Base-by-base conservation (phyloP, 2,329 filamentous ascomycete genomes). In the Hypoxylon sp. region DNA sequence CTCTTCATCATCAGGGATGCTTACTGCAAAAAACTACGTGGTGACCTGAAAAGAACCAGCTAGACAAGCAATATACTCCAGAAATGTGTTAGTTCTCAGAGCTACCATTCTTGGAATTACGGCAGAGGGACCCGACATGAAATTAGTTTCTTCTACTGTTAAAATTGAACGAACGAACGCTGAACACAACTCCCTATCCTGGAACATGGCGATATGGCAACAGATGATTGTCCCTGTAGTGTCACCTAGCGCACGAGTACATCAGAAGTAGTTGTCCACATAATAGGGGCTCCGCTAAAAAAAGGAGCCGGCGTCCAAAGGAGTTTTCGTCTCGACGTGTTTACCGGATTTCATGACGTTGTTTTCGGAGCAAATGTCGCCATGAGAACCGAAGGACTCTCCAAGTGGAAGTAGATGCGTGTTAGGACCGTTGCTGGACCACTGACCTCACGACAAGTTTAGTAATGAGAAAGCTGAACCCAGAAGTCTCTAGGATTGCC, bases 391-490 rank as follows among this genome's bases (percentile, higher is more conserved):
- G 23, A 54, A 40, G 9, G 40, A 50, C 35, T 15, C 30, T 41
- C 44, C 37, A 46, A 46, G 44, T 31, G 40, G 30, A 51, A 40
- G 17, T 27, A 51, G 40, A 47, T 34, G 45, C n/a, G n/a, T 47
- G 48, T 45, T 40, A 17, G 21, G 46, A 25, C 31, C 21, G 35
- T 15, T 44, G 31, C n/a, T 38, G 31, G 40, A 53, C 57, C 57
- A 57, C 45, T 55, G 25, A 55, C 38, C 40, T 55, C 37, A 29
- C 47, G 51, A 52, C 31, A 46, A 52, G 57, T 62, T 55, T 57
- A 60, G 60, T 59, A 59, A 62, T 58, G 46, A 53, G 38, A 62
- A 55, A 43, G 34, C 32, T 40, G 50, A 58, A 61, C 53, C 57
- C 38, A 47, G 55, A 43, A 32, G 50, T 49, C n/a, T n/a, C n/a